Conservation (phyloP, 805 yeast species). For the Saccharomycopsis schoenii region DNA sequence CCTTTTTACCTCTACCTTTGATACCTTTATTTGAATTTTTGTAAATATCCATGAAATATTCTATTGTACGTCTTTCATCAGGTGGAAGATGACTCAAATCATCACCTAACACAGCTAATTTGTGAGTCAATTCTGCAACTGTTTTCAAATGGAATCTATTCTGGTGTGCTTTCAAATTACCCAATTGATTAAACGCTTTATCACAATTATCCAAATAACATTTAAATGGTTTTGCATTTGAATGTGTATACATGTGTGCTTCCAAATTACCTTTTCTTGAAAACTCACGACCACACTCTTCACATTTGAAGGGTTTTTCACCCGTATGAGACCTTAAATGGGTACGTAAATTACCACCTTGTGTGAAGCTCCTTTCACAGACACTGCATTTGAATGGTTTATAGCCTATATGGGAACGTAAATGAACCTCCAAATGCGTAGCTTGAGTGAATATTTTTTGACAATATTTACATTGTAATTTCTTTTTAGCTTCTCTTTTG, state of each 20-base stretch:
- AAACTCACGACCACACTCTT: conserved; percentile 63
- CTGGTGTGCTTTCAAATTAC: conserved; percentile 90
- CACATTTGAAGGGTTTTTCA: conserved; percentile 81
- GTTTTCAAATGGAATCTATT: conserved; percentile 77
- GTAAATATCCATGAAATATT: conserved; percentile 73
- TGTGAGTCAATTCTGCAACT: conserved; percentile 54
- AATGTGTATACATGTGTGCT: conserved; percentile 79
- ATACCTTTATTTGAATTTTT: conserved; percentile 87
- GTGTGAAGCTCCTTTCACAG: conserved; percentile 78
- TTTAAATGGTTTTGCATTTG: conserved; percentile 63
- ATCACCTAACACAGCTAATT: conserved; percentile 52
- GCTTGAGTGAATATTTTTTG: conserved; percentile 73
- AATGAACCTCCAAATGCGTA: conserved; percentile 87
- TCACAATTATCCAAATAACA: conserved; percentile 77
- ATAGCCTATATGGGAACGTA: conserved; percentile 76
- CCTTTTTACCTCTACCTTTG: conserved; percentile 71
- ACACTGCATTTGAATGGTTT: conserved; percentile 74
- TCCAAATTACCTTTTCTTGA: conserved; percentile 88
- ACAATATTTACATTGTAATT: conserved; percentile 69
- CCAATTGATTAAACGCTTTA: conserved; percentile 83
- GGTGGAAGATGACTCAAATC: conserved; percentile 39
- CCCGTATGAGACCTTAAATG: conserved; percentile 85
- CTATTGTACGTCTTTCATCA: conserved; percentile 58
- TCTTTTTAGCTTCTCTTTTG: conserved; percentile 30
- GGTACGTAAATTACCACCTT: conserved; percentile 82